Evolutionary conservation across 768 basidiomycete genomes (phyloP), one percentile per base, ranked within the genome.

Genomic region (Serendipita indica): DNA sequence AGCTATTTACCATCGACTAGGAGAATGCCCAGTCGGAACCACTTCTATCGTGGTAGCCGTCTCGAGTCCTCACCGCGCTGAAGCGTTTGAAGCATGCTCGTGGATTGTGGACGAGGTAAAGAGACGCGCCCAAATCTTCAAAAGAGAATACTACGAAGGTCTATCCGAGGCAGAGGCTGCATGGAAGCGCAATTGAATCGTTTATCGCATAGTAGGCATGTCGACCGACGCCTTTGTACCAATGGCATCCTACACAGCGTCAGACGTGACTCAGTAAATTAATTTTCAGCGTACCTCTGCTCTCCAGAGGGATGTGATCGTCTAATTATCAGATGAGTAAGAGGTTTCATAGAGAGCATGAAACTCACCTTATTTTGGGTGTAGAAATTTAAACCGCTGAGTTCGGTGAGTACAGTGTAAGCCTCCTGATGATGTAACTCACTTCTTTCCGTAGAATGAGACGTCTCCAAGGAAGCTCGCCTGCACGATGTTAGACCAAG

Each of bases 271-370:
- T n/a, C 14, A 14, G 56, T 7, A 30, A 33, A 34, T 13, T 34
- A 35, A 16, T 7, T 22, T 58, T 67, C 60, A 70, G 64, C 30
- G 72, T 72, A 60, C 73, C 57, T 89, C 90, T 5, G 86, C 79
- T 65, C 82, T 84, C 93, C 93, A 97, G 22, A 97, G 78, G 60
- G 88, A 84, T 2, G 93, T 98, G 3, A 81, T 90, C 1, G 93
- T 97, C 90, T 89, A n/a, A n/a, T 62, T 37, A 57, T 12, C 28
- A 59, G 18, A 34, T 64, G 20, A 43, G 49, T 12, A 63, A 27
- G 18, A 57, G 3, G 57, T 18, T 45, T 14, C 25, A 52, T 30
- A 34, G 6, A 54, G 10, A 46, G 3, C 33, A 14, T 22, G 46
- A 2, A 6, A 61, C 65, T 59, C 43, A 67, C 70, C 82, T 96